These are phyloP conservation scores for Exophiala mesophila DNA, from an alignment of 2,329 filamentous ascomycete genomes.

Conservation along the genomic window DNA sequence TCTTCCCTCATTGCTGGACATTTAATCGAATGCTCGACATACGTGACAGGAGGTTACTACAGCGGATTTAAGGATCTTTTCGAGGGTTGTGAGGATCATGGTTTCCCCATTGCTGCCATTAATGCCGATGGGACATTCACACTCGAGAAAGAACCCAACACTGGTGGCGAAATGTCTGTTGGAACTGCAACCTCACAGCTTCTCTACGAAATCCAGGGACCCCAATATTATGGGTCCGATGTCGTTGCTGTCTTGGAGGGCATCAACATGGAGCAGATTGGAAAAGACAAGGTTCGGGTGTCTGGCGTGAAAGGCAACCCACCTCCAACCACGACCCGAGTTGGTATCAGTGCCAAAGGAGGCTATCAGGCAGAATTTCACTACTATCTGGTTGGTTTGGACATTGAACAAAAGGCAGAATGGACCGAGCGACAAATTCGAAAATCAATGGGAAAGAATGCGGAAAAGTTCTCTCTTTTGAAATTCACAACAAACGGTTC, in stretches of 20 bases:
- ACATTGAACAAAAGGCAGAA: constrained; percentile 36
- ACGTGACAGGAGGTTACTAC: constrained; percentile 52
- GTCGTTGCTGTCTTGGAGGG: constrained; percentile 42
- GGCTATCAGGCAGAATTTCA: constrained; percentile 39
- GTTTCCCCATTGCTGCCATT: constrained; percentile 28
- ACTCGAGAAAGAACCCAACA: constrained; percentile 20
- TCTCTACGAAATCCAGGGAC: constrained; percentile 39
- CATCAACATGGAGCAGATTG: constrained; percentile 41
- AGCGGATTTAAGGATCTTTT: constrained; percentile 38
- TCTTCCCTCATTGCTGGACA: constrained; percentile 47
- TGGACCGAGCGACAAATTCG: constrained; percentile 37
- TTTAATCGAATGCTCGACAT: constrained; percentile 51
- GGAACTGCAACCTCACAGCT: constrained; percentile 25
- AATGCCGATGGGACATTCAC: constrained; percentile 18
- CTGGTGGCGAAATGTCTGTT: constrained; percentile 23
- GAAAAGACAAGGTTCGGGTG: constrained; percentile 38
- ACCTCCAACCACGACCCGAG: constrained; percentile 42
- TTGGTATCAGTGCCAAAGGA: constrained; percentile 37
- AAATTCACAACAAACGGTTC: constrained; percentile 21
- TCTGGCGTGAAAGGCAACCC: constrained; percentile 39
- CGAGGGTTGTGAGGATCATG: constrained; percentile 17
- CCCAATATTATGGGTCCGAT: constrained; percentile 47
- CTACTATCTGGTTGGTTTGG: constrained; percentile 36
- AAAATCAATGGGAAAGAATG: constrained; percentile 26
- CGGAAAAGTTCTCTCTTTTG: constrained; percentile 16